These are phyloP conservation scores for Pythium dissimile DNA, from an alignment of 352 stramenopile genomes.

Conservation along the genomic window DNA sequence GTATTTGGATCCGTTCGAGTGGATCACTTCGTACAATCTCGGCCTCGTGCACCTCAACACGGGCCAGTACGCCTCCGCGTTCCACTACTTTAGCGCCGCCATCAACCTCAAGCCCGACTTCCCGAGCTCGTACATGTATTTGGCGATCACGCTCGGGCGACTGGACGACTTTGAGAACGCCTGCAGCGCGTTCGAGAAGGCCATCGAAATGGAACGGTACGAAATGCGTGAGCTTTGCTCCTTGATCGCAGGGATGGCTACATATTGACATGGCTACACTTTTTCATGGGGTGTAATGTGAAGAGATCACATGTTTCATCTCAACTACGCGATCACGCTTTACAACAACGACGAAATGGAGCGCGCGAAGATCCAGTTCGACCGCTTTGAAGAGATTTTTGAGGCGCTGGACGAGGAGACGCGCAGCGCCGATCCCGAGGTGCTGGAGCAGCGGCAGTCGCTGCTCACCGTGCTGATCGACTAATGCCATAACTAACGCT, in stretches of 20 bases:
- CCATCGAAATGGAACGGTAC: constrained; percentile 85
- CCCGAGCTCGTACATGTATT: constrained; percentile 91
- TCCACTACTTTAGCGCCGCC: constrained; percentile 91
- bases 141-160: constrained; percentile 85
- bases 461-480: constrained; percentile 66
- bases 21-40: constrained; percentile 94
- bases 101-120: constrained; percentile 90
- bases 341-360: constrained; percentile 91
- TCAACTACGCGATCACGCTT: constrained; percentile 88
- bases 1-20: constrained; percentile 94
- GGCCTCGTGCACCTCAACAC: constrained; percentile 92
- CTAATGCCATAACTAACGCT: constrained; percentile 26
- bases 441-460: constrained; percentile 71
- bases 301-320: constrained; percentile 83
- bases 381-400: constrained; percentile 82
- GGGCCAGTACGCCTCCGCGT: constrained; percentile 90
- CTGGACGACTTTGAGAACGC: constrained; percentile 93
- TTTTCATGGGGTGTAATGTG: neutral
- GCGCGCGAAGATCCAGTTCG: constrained; percentile 77
- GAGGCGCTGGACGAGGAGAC: constrained; percentile 66
- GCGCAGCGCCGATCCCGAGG: constrained; percentile 56
- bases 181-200: constrained; percentile 90
- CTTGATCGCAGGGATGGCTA: constrained; percentile 9
- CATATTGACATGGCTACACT: constrained; percentile 11
- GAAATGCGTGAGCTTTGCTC: neutral